These are phyloP conservation scores for Rhododendron griersonianum DNA, from an alignment of 148 eudicot species.

Conservation along the genomic window DNA sequence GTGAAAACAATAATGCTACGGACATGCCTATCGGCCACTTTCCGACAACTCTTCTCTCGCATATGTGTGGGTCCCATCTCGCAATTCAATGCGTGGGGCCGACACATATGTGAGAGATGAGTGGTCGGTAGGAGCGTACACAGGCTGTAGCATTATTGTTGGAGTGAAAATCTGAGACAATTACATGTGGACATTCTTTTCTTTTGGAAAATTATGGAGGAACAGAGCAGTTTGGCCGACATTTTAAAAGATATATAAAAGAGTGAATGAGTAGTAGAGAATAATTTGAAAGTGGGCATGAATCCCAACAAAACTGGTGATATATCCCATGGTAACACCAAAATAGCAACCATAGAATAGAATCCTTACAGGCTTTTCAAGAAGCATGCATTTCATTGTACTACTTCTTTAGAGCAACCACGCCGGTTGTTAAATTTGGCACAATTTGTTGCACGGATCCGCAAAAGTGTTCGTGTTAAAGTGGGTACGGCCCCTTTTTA, in stretches of 20 bases:
- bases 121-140: no score
- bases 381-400: background rate
- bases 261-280: background rate
- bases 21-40: no score
- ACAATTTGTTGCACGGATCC: no score
- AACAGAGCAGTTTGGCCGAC: background rate
- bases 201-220: background rate
- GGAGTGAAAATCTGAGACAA: background rate
- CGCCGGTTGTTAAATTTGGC: no score
- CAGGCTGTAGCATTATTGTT: no score
- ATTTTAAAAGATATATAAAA: background rate
- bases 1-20: no score
- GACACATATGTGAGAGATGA: no score
- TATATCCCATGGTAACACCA: background rate
- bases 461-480: no score
- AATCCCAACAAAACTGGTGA: background rate
- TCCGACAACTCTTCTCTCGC: no score
- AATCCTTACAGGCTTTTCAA: background rate
- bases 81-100: no score
- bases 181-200: background rate
- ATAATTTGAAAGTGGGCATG: background rate
- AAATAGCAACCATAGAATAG: background rate
- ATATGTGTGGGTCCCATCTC: rapidly evolving
- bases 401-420: background rate
- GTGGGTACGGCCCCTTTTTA: no score